Evolutionary conservation across 257 asterid species (phyloP).

Genomic region (Echium plantagineum): DNA sequence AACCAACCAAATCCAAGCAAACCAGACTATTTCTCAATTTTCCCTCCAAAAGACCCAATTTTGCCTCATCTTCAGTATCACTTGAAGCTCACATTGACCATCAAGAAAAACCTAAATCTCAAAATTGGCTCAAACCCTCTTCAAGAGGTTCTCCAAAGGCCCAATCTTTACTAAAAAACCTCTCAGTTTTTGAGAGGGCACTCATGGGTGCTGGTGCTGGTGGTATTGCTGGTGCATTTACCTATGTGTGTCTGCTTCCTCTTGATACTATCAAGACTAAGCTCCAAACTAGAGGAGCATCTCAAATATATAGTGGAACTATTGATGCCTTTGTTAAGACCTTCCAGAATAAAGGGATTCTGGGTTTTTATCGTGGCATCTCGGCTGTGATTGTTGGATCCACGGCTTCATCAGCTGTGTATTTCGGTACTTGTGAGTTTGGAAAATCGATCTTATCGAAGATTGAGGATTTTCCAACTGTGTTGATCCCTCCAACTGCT

Average conservation of each 20-base stretch:
- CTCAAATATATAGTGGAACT: slow-evolving; percentile 67
- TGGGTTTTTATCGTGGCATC: slow-evolving; percentile 85
- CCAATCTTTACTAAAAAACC: slow-evolving; percentile 58
- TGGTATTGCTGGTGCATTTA: slow-evolving; percentile 93
- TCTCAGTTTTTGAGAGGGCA: slow-evolving; percentile 72
- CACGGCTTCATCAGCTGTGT: slow-evolving; percentile 89
- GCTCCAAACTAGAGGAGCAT: slow-evolving; percentile 96
- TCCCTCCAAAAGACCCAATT: slow-evolving; percentile 16
- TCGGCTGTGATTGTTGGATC: slow-evolving; percentile 95
- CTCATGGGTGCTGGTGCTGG: slow-evolving; percentile 74
- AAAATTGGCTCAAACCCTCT: slow-evolving; percentile 53
- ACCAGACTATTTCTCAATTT: slow-evolving; percentile 2
- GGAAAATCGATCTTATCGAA: slow-evolving; percentile 78
- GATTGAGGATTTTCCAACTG: slow-evolving; percentile 39
- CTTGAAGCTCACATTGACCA: slow-evolving; percentile 19
- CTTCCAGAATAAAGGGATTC: slow-evolving; percentile 56
- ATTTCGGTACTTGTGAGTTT: slow-evolving; percentile 94
- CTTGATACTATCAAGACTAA: slow-evolving; percentile 88
- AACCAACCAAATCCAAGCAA: slow-evolving; percentile 4
- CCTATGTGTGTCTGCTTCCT: slow-evolving; percentile 87
- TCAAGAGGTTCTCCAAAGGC: slow-evolving; percentile 45
- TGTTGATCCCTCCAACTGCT: slow-evolving; percentile 91
- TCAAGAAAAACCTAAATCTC: slow-evolving; percentile 25
- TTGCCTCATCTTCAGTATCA: slow-evolving; percentile 59
- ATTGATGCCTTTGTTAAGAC: slow-evolving; percentile 79